A percentile compares a stretch with the other conserved stretches of the same genome.
These are phyloP conservation scores for Botrytis porri DNA, from an alignment of 2,329 filamentous ascomycete species.

Conservation along the genomic window DNA sequence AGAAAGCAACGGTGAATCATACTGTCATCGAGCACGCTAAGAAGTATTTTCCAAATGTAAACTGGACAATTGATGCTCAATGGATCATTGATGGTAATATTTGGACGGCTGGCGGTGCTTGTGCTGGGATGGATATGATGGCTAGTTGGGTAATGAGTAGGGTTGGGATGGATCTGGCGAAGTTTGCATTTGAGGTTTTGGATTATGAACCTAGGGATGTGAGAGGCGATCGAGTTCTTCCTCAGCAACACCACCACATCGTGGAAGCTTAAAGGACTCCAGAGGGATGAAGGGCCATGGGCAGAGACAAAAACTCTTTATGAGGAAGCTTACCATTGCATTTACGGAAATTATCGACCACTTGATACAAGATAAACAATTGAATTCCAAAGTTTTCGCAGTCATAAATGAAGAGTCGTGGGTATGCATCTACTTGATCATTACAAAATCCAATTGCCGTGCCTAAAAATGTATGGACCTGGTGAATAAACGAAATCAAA, in stretches of 20 bases:
- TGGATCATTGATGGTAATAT: conserved; percentile 47
- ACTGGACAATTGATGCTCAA: conserved; percentile 44
- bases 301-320: too few relatives aligned
- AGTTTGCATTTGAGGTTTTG: conserved; percentile 20
- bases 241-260: conserved; percentile 22
- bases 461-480: not conserved
- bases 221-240: conserved; percentile 37
- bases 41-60: conserved; percentile 41
- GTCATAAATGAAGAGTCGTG: not conserved
- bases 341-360: fast-evolving
- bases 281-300: not conserved
- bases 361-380: not conserved
- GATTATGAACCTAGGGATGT: conserved; percentile 34
- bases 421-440: not conserved
- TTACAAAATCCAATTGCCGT: not conserved
- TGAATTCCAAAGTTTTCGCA: too few relatives aligned
- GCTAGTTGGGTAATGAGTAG: conserved; percentile 31
- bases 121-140: conserved; percentile 44
- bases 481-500: not conserved
- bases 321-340: not conserved
- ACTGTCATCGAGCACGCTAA: conserved; percentile 35
- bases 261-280: not conserved
- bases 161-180: conserved; percentile 28
- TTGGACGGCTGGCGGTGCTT: conserved; percentile 47
- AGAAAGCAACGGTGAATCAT: conserved; percentile 45